Base-by-base conservation (phyloP, 2,329 filamentous ascomycete genomes). In the Ophiostoma australiae region DNA sequence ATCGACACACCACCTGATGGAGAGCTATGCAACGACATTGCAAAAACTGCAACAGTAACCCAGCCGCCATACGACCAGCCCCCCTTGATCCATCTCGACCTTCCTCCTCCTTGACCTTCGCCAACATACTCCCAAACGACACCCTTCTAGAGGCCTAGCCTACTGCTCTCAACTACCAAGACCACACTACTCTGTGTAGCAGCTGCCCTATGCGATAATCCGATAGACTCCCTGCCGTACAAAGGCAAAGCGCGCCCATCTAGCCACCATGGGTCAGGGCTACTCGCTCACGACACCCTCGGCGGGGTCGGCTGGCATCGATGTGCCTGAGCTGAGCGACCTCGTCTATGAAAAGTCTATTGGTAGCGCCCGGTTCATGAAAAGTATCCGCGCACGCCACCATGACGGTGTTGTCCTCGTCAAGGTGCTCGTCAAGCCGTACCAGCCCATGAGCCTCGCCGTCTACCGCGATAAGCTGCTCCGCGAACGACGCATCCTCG, bases 361-460 rank as follows among this genome's bases (percentile, higher is more conserved):
- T 77, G 94, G 94, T 67, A 93, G 91, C 75, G 93, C 93, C 33
- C 89, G 95, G 52, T 97, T 99, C 77, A 95, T 99, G 90, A 97
- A 98, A 81, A 95, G 92, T 74, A 94, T 98, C 74, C 89, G 94
- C 74, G 95, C 94, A 33, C 87, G 93, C 68, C 92, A 97, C 78
- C 91, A 91, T 76, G 91, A 97, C 83, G 94, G 95, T 70, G 85
- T 97, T 58, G 94, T 97, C 23, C 89, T 98, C 71, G 93, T 96
- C 78, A 98, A 98, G 81, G 91, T 97, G 39, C 90, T 97, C 71
- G 92, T 96, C 80, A 99, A 99, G 81, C 93, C 94, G 3, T 96
- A 93, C 78, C 86, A 90, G 35, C 89, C 89, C 74, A 90, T 97
- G 82, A 88, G 92, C 73, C 86, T 98, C 74, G 89, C 91, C 74